phyloP scores from a whole-genome alignment of 2,329 filamentous ascomycete species.

The Penicillium crustosum region DNA sequence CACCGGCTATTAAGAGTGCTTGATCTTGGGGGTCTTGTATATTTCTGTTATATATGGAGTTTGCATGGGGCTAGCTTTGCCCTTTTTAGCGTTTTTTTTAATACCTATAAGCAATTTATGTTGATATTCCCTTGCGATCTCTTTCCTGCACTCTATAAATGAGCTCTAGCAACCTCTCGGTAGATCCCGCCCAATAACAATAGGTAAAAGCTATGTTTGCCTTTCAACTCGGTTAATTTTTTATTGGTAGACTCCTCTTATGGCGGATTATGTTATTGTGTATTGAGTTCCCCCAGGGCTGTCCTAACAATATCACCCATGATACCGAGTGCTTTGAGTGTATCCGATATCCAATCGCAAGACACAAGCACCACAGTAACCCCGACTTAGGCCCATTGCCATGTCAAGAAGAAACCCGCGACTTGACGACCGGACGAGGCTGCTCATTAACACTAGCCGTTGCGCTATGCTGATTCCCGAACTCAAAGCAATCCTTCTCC shows the following conservation, averaged over 20 bases:
- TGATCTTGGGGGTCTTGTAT: not conserved
- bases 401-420: not conserved
- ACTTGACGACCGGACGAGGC: not conserved
- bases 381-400: not conserved
- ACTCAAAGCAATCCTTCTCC: too few species aligned
- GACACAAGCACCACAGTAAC: not conserved
- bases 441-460: too few species aligned
- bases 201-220: not conserved
- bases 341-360: not conserved
- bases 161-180: too few species aligned
- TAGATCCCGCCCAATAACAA: too few species aligned
- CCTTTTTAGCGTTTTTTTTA: not conserved
- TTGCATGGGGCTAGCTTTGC: not conserved
- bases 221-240: not conserved
- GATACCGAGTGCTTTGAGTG: not conserved
- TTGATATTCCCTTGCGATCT: not conserved
- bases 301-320: not conserved
- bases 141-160: not conserved
- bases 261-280: not conserved
- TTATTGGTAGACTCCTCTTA: not conserved
- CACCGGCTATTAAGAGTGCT: conserved; percentile 8
- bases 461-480: too few species aligned
- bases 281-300: not conserved
- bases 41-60: not conserved
- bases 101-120: not conserved